These are phyloP conservation scores for Tolypocladium amazonense DNA, from an alignment of 2,329 filamentous ascomycete species.

Conservation along the genomic window DNA sequence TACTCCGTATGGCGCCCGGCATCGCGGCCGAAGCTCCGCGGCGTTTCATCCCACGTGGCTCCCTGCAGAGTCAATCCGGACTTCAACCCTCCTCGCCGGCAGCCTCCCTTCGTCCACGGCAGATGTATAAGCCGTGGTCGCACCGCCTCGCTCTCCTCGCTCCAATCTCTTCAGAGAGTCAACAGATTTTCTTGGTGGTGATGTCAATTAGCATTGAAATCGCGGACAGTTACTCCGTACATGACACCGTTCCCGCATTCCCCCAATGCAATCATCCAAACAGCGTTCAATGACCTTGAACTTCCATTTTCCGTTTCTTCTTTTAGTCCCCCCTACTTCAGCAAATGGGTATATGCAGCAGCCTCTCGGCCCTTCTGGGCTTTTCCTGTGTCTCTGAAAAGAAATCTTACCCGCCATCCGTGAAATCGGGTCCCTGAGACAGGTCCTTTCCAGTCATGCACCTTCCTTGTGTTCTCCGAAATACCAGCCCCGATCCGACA, in stretches of 20 bases:
- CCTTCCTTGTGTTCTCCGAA: not conserved
- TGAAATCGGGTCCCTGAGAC: not conserved
- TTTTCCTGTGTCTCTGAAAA: not conserved
- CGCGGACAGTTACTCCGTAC: not conserved
- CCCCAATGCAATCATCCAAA: not conserved
- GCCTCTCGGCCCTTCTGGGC: slow-evolving; percentile 5
- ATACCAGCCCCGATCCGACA: not conserved
- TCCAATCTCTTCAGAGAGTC: too few relatives aligned
- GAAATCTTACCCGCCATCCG: not conserved
- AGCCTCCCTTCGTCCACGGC: not conserved
- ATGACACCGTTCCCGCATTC: not conserved
- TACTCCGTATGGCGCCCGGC: not conserved
- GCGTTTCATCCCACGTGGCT: not conserved
- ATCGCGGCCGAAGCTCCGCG: not conserved
- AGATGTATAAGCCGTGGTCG: not conserved
- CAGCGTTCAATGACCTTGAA: not conserved
- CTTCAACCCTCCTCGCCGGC: not conserved
- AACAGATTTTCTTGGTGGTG: not conserved
- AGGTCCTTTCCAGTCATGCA: not conserved
- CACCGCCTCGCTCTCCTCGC: not conserved
- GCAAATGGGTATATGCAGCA: slow-evolving; percentile 22
- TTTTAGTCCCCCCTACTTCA: slow-evolving; percentile 7
- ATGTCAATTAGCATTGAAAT: slow-evolving; percentile 1
- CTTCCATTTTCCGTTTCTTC: slow-evolving; percentile 1
- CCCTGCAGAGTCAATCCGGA: not conserved